Conservation (phyloP, 306 rosid species). For the Fagus crenata region DNA sequence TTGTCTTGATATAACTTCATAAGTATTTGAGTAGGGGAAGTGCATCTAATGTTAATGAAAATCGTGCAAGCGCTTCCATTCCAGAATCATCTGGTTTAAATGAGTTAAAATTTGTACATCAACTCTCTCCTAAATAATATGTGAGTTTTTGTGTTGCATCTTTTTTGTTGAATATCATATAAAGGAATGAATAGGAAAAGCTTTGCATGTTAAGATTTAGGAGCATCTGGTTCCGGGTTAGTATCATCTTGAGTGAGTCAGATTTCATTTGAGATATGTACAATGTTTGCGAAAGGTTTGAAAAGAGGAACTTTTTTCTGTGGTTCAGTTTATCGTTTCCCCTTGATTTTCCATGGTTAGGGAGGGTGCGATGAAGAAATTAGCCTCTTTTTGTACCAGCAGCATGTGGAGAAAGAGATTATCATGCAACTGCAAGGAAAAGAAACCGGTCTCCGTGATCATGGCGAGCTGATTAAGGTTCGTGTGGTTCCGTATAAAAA, state of each 20-base stretch:
- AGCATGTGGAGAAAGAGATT: slow-evolving; percentile 52
- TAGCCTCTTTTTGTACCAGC: slow-evolving; percentile 67
- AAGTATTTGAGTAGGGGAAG: background rate
- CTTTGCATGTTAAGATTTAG: background rate
- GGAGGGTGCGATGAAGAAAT: slow-evolving; percentile 96
- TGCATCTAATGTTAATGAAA: background rate
- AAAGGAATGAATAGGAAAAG: background rate
- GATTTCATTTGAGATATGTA: too few species aligned
- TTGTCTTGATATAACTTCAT: background rate
- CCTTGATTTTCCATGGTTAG: slow-evolving; percentile 32
- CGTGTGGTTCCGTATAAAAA: slow-evolving; percentile 65
- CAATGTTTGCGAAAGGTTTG: too few species aligned
- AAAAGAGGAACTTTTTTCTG: background rate
- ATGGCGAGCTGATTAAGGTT: slow-evolving; percentile 85
- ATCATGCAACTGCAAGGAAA: slow-evolving; percentile 71
- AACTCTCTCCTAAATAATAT: background rate
- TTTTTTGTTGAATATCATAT: background rate
- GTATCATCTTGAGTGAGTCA: background rate
- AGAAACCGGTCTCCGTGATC: slow-evolving; percentile 83
- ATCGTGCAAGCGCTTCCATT: background rate
- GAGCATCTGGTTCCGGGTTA: background rate
- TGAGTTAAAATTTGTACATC: background rate
- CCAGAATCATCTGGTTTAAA: background rate
- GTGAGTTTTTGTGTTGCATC: background rate
- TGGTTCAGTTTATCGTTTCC: background rate